phyloP scores from a whole-genome alignment of 129 eudicot species.

The Centaurea solstitialis region DNA sequence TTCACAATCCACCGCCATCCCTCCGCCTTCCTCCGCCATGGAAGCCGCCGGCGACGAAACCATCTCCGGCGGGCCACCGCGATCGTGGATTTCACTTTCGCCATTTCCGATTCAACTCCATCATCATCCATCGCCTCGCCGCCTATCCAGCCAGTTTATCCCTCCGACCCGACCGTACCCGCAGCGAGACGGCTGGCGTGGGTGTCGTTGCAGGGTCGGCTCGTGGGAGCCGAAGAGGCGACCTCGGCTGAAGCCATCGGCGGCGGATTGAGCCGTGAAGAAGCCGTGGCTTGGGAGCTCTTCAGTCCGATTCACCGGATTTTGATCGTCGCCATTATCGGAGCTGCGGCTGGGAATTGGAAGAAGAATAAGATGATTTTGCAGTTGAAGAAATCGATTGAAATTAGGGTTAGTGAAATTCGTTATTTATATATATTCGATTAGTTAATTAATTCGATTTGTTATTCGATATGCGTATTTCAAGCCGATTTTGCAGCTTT shows the following conservation, averaged over 20 bases:
- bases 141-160: constrained; percentile 70
- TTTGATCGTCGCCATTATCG: constrained; percentile 69
- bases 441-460: neutral
- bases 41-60: constrained; percentile 21
- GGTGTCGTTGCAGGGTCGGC: constrained; percentile 74
- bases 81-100: constrained; percentile 41
- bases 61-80: constrained; percentile 21
- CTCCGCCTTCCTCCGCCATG: constrained; percentile 32
- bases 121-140: constrained; percentile 60
- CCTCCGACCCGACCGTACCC: constrained; percentile 53
- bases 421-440: neutral
- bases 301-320: constrained; percentile 81
- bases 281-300: constrained; percentile 76
- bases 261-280: constrained; percentile 42
- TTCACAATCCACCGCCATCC: neutral
- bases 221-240: constrained; percentile 79
- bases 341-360: constrained; percentile 54
- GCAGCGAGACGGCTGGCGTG: constrained; percentile 58
- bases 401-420: constrained; percentile 62
- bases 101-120: constrained; percentile 33
- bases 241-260: constrained; percentile 54
- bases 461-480: neutral
- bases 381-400: constrained; percentile 53
- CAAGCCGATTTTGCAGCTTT: neutral
- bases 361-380: constrained; percentile 55